Evolutionary conservation across 2,329 filamentous ascomycete species (phyloP), one percentile per base, ranked within the genome.

Genomic region (Passalora sequoiae): DNA sequence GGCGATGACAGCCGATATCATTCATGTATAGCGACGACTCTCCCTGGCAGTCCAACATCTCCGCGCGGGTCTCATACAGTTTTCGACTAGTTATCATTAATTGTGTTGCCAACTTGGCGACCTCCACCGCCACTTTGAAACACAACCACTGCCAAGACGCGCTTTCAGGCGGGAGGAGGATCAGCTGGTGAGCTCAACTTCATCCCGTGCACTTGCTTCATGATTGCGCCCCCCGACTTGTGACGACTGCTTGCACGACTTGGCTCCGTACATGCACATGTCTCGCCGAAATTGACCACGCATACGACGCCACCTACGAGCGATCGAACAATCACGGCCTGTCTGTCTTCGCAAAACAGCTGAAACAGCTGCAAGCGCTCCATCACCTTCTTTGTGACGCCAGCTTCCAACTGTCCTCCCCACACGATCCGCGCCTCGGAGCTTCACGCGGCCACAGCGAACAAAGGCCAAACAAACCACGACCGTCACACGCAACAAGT

Each of bases 141-240:
- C 33, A 32, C 12, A 32, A 19, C 24, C 12, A 12, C 21, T 36
- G n/a, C n/a, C n/a, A n/a, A 12, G 33, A 17, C 12, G 9, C 8
- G 15, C 16, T 20, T 21, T 9, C 19, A 24, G 20, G 33, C 10
- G 20, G 33, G 7, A 20, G 21, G 9, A 13, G 4, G 7, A 17
- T n/a, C n/a, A n/a, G n/a, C n/a, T 10, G 31, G 17, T 35, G n/a
- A 3, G 15, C 13, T 16, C 17, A 13, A 17, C n/a, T n/a, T 35
- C 19, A 36, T 36, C 32, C 32, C 16, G 32, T 36, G 32, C 31
- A 17, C 31, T 16, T 36, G 32, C 32, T 16, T 19, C 31, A 13
- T n/a, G n/a, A n/a, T n/a, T n/a, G n/a, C n/a, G n/a, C n/a, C n/a
- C n/a, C n/a, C n/a, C n/a, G n/a, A 36, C 32, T 19, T 16, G n/a